Conservation (phyloP, 106 monocot genomes). For the Xerophyta viscosa region DNA sequence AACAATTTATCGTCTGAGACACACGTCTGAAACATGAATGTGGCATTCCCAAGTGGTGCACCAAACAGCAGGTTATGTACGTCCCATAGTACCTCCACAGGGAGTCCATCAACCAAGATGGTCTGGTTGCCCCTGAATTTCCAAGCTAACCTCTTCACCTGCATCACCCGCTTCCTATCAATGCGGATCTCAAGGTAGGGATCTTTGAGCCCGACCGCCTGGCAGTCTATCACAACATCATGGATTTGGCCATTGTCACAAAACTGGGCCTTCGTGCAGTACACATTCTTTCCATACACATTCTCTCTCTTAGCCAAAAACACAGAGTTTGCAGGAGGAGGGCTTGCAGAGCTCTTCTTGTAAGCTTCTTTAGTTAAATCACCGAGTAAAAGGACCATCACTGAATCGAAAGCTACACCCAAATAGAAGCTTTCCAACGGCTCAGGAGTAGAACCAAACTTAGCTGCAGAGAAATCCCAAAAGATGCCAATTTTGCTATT, state of each 20-base stretch:
- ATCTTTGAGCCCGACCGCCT: slow-evolving; percentile 41
- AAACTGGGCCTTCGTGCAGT: slow-evolving; percentile 55
- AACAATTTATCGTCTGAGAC: slow-evolving; percentile 34
- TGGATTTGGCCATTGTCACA: slow-evolving; percentile 50
- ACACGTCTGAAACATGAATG: slow-evolving; percentile 77
- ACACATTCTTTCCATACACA: slow-evolving; percentile 68
- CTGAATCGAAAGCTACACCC: slow-evolving; percentile 35
- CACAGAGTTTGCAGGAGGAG: slow-evolving; percentile 21
- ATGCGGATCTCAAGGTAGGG: slow-evolving; percentile 74
- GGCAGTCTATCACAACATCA: slow-evolving; percentile 68
- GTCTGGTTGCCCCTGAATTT: slow-evolving; percentile 94
- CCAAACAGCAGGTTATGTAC: slow-evolving; percentile 80
- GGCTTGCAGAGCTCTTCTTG: slow-evolving; percentile 23
- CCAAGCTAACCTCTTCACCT: slow-evolving; percentile 72
- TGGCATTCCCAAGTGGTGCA: slow-evolving; percentile 29
- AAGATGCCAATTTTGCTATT: slow-evolving; percentile 41
- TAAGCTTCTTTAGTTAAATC: slow-evolving; percentile 61
- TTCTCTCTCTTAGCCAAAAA: slow-evolving; percentile 65
- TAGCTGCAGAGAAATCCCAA: slow-evolving; percentile 79
- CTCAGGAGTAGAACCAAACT: slow-evolving; percentile 59
- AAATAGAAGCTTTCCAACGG: slow-evolving; percentile 65
- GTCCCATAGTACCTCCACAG: slow-evolving; percentile 91
- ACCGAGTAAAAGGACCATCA: slow-evolving; percentile 65
- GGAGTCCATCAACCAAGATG: slow-evolving; percentile 57
- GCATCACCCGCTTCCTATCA: slow-evolving; percentile 72